Conservation (phyloP, 2,329 filamentous ascomycete species). For the Didymella sp. region DNA sequence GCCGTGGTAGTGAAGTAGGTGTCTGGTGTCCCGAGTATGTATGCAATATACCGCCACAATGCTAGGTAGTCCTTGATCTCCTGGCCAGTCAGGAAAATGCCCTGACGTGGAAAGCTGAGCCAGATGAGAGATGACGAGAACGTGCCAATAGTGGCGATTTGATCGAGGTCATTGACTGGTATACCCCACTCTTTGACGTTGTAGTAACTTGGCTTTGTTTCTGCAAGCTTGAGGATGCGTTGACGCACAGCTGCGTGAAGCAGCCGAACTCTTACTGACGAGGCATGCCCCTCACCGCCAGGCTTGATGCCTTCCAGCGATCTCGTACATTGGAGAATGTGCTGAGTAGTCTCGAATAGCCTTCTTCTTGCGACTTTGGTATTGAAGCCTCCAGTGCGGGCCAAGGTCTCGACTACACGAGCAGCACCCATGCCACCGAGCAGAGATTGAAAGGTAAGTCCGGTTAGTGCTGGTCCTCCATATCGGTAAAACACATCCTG, state of each 20-base stretch:
- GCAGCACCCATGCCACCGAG: conserved; percentile 76
- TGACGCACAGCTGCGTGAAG: conserved; percentile 72
- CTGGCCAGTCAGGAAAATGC: conserved; percentile 67
- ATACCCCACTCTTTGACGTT: conserved; percentile 65
- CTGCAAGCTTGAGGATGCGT: conserved; percentile 67
- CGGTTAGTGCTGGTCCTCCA: conserved; percentile 70
- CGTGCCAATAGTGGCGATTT: conserved; percentile 72
- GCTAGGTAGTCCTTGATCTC: conserved; percentile 75
- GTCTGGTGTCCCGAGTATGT: conserved; percentile 73
- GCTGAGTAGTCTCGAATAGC: conserved; percentile 76
- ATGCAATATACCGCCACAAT: conserved; percentile 76
- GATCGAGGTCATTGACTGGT: conserved; percentile 79
- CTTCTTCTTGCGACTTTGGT: conserved; percentile 70
- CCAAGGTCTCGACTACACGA: conserved; percentile 75
- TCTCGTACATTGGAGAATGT: conserved; percentile 73
- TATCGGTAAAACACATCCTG: conserved; percentile 82
- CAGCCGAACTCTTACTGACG: conserved; percentile 71
- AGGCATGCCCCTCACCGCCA: conserved; percentile 69
- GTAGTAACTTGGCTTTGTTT: conserved; percentile 67
- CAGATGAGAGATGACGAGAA: conserved; percentile 74
- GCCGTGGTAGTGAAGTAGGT: conserved; percentile 63
- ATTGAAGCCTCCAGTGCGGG: conserved; percentile 76
- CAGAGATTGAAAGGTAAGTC: conserved; percentile 68
- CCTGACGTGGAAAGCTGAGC: conserved; percentile 74
- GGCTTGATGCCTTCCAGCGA: conserved; percentile 71